Conservation (phyloP, 208 protist species). For the Crithidia fasciculata region DNA sequence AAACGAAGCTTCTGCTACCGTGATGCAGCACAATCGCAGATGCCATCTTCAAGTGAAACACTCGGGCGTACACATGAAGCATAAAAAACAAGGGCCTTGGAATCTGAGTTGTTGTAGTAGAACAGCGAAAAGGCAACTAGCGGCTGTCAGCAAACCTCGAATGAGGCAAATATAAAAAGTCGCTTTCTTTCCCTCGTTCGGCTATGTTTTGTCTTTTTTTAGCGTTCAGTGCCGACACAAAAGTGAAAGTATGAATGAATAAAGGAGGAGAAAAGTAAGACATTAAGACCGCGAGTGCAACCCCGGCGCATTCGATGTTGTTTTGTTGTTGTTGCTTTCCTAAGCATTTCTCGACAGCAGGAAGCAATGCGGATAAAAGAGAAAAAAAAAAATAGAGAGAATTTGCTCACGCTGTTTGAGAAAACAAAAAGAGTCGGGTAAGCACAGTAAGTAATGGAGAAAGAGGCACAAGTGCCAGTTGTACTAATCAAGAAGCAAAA, state of each 20-base stretch:
- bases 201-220: neutral
- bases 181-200: neutral
- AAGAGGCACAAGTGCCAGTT: neutral
- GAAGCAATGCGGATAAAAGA: neutral
- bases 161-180: neutral
- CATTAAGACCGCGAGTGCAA: neutral
- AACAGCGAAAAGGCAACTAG: neutral
- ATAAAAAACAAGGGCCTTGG: neutral
- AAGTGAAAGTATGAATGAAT: neutral
- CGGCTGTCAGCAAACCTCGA: neutral
- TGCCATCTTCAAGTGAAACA: neutral
- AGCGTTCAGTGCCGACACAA: neutral
- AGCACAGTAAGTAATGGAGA: neutral
- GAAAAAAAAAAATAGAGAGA: neutral
- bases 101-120: neutral
- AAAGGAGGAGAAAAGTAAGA: neutral
- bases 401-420: neutral
- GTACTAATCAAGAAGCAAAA: neutral
- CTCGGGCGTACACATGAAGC: neutral
- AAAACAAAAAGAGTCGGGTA: neutral
- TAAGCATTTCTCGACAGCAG: neutral
- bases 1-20: neutral
- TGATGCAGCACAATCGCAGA: neutral
- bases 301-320: neutral
- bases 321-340: neutral